phyloP scores from a whole-genome alignment of 257 asterid species.

The Primulina tabacum region DNA sequence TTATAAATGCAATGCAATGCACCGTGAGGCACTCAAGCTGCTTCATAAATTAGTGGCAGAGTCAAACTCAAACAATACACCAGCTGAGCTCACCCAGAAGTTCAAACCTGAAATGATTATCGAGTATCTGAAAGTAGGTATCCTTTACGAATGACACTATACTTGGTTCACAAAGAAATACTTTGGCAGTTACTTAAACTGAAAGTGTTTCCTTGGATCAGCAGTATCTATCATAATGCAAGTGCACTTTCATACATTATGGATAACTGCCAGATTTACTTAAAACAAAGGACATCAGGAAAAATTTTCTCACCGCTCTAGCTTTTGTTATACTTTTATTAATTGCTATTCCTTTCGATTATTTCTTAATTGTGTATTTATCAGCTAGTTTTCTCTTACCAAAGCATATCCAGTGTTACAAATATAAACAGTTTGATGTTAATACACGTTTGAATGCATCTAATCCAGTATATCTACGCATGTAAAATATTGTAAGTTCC shows the following conservation, averaged over 20 bases:
- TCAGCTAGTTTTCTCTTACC: conserved; percentile 17
- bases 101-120: conserved; percentile 95
- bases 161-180: conserved; percentile 1
- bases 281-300: conserved; percentile 9
- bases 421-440: conserved; percentile 2
- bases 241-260: no score
- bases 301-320: neutral
- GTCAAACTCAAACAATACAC: conserved; percentile 75
- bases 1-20: conserved; percentile 76
- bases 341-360: neutral
- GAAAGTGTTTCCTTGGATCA: neutral
- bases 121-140: conserved; percentile 82
- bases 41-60: conserved; percentile 86
- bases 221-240: neutral
- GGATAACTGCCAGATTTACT: conserved; percentile 11
- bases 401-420: conserved; percentile 14
- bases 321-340: conserved; percentile 1
- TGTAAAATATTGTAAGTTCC: neutral
- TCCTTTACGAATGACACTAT: conserved; percentile 20
- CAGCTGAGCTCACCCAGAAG: conserved; percentile 67
- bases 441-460: conserved; percentile 15
- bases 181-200: neutral
- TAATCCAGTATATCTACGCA: conserved; percentile 13
- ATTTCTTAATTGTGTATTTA: conserved; percentile 8
- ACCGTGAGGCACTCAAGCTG: conserved; percentile 81